Base-by-base conservation (phyloP, 2,329 filamentous ascomycete species). In the Paraphoma sp. region DNA sequence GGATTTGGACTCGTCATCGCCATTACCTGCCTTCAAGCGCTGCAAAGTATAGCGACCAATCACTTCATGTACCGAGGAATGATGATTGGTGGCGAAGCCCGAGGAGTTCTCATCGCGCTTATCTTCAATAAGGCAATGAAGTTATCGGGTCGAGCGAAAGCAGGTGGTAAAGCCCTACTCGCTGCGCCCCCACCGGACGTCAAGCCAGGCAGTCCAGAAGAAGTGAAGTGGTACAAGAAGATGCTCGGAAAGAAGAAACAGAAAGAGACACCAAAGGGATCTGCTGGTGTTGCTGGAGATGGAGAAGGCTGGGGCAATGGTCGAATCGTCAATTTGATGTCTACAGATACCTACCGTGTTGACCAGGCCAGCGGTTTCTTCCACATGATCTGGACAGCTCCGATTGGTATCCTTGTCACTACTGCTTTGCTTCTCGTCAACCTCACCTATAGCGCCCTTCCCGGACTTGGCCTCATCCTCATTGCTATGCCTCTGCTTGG, bases 71-170 rank as follows among this genome's bases (percentile, higher is more conserved):
- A 94, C 70, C 87, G 89, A 18, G 93, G 94, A 18, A 96, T 97
- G 90, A 88, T 96, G 79, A 87, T 96, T 40, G 95, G 94, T 60
- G 95, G 92, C 0, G 89, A 97, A 78, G 80, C 86, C 7, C 86
- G 94, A 72, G 92, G 89, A 1, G 89, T 92, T 0, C 80, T 98
- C 43, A 96, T 97, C 64, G 87, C 90, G 18, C 79, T 93, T 56
- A 92, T 98, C 55, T 98, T 96, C 70, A 91, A 95, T 73, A 98
- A 98, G 76, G 88, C 92, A 2, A 92, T 97, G 89, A 88, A 88
- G 48, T 85, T 98, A 14, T 97, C 93, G 0, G 92, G 89, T 10
- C 85, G 93, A 48, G 95, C 95, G 18, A 95, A 89, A 76, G 93
- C 94, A 10, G 94, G 93, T 42, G 92, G 91, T 10, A 81, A 81